Percentiles rank a stretch among this genome's conserved stretches.
These are phyloP conservation scores for Hymenoscyphus occultus DNA, from an alignment of 2,329 filamentous ascomycete species.

Conservation along the genomic window DNA sequence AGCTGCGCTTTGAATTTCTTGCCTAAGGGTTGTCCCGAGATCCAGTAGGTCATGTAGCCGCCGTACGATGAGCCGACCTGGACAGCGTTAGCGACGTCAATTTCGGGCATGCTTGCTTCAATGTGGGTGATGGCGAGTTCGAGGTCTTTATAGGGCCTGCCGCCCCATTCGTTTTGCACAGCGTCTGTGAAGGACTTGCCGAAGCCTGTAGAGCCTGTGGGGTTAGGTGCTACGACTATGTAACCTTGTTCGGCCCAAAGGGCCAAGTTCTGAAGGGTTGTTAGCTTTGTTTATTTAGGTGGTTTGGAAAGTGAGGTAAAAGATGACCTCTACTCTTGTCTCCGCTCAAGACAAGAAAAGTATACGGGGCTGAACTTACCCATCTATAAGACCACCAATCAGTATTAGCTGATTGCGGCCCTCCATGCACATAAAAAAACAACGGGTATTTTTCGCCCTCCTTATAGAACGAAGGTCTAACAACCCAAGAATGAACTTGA, in stretches of 20 bases:
- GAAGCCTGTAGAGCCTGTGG: slow-evolving; percentile 77
- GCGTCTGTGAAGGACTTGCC: slow-evolving; percentile 68
- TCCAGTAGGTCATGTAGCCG: slow-evolving; percentile 81
- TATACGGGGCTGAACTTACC: slow-evolving; percentile 34
- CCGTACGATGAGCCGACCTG: slow-evolving; percentile 71
- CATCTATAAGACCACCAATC: slow-evolving; percentile 78
- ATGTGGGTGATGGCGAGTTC: slow-evolving; percentile 74
- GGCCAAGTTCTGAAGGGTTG: slow-evolving; percentile 56
- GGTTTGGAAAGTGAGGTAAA: no score
- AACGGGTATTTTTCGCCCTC: slow-evolving; percentile 34
- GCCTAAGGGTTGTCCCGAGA: slow-evolving; percentile 78
- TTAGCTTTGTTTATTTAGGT: no score
- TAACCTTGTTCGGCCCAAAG: slow-evolving; percentile 85
- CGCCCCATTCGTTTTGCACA: slow-evolving; percentile 46
- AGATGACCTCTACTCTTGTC: no score
- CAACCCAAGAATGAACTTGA: slow-evolving; percentile 47
- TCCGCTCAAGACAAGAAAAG: no score
- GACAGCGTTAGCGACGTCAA: slow-evolving; percentile 66
- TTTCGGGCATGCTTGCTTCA: slow-evolving; percentile 57
- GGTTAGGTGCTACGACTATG: slow-evolving; percentile 74
- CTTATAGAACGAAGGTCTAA: slow-evolving; percentile 67
- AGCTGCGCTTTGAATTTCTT: slow-evolving; percentile 75
- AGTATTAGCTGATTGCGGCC: slow-evolving; percentile 72
- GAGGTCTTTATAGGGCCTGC: slow-evolving; percentile 70
- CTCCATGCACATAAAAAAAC: slow-evolving; percentile 60